phyloP scores from a whole-genome alignment of 2,329 filamentous ascomycete genomes.

The Neonectria magnoliae region DNA sequence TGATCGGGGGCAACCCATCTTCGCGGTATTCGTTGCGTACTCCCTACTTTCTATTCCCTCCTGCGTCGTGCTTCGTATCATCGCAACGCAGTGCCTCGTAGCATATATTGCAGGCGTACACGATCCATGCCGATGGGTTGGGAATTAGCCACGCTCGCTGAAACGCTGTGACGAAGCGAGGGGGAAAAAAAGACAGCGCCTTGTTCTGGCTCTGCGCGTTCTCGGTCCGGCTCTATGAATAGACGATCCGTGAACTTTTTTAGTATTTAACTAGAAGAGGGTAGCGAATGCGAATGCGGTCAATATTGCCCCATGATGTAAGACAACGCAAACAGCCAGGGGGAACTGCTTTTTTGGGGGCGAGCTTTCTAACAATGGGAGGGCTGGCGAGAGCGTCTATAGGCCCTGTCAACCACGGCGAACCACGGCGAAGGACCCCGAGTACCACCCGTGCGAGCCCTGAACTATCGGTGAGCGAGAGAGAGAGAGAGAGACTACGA shows the following conservation, averaged over 20 bases:
- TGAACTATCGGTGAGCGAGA: constrained; percentile 17
- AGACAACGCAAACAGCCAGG: not conserved
- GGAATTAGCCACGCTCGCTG: constrained; percentile 17
- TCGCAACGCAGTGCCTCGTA: constrained; percentile 12
- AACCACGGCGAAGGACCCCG: not conserved
- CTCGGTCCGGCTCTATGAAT: constrained; percentile 14
- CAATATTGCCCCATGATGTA: constrained; percentile 19
- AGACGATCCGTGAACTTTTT: constrained; percentile 20
- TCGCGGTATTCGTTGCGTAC: not conserved
- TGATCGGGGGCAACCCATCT: no score
- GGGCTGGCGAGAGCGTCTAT: constrained; percentile 4
- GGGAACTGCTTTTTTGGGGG: not conserved
- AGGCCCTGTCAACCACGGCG: not conserved
- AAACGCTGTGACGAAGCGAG: constrained; percentile 1
- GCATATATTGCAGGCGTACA: not conserved
- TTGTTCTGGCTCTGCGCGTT: not conserved
- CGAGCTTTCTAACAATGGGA: not conserved
- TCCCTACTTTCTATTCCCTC: not conserved
- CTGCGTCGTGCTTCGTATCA: not conserved
- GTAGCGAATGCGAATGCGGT: constrained; percentile 10
- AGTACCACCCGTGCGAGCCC: not conserved
- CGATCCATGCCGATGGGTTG: constrained; percentile 17
- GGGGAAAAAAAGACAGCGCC: not conserved
- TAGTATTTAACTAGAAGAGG: not conserved
- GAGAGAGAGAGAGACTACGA: not conserved